Percentiles rank a stretch among this genome's conserved stretches.
phyloP scores from a whole-genome alignment of 164 flowering plant species.

The Macadamia integrifolia region DNA sequence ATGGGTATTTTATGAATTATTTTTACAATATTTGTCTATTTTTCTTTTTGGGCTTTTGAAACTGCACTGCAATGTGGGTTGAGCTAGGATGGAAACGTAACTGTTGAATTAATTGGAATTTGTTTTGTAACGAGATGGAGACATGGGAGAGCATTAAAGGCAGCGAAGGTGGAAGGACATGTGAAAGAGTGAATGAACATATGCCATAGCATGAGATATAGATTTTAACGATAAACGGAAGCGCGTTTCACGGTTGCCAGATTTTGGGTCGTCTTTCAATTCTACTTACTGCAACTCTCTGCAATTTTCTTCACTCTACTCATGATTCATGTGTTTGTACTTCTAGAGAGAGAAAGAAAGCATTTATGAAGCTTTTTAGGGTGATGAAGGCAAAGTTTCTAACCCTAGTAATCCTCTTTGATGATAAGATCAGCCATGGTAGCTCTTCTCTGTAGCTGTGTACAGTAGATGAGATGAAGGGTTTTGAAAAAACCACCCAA shows the following conservation, averaged over 20 bases:
- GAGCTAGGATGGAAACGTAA: neutral
- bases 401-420: neutral
- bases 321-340: neutral
- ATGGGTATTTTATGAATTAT: neutral
- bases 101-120: slow-evolving; percentile 4
- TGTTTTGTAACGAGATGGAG: neutral
- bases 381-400: neutral
- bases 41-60: neutral
- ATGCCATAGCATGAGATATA: neutral
- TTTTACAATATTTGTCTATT: neutral
- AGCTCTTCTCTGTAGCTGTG: neutral
- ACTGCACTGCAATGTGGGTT: neutral
- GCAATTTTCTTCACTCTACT: neutral
- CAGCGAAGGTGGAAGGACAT: neutral
- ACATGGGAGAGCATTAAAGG: slow-evolving; percentile 1
- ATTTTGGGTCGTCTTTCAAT: neutral
- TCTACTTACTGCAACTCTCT: neutral
- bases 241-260: slow-evolving; percentile 6
- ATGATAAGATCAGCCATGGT: slow-evolving; percentile 5
- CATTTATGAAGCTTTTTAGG: neutral
- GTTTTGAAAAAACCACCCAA: neutral
- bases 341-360: neutral
- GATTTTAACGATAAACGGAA: slow-evolving; percentile 1
- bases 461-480: neutral
- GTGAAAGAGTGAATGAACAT: neutral